Evolutionary conservation across 116 monocot species (phyloP), one percentile per base, ranked within the genome.

Genomic region (Trichopus zeylanicus): DNA sequence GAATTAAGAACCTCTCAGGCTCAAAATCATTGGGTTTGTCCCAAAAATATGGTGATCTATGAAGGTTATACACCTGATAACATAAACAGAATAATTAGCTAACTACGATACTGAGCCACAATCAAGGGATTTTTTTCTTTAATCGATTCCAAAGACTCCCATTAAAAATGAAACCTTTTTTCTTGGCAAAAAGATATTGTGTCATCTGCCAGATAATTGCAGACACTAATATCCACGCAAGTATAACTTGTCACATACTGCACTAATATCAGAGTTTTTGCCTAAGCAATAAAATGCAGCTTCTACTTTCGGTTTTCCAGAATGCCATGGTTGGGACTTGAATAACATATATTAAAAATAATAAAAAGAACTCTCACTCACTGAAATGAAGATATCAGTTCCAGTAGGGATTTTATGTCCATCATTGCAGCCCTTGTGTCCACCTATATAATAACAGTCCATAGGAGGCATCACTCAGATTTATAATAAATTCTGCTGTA

Each of bases 371-470:
- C 3, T 16, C 3, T 46, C 33, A 87, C 88, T 85, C 35, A 99
- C 99, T n/a, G 92, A 99, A 68, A 99, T 22, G 74, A 99, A 99
- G 49, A 99, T 78, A 67, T 99, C 99, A 21, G 92, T 92, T 47
- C 92, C 99, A 28, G 68, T 66, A 59, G 92, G 99, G 67, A 99
- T 82, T 62, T 69, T 63, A 78, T 82, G 86, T 76, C 92, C 99
- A 56, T 88, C 78, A 73, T 78, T 63, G 37, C 35, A 26, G 47
- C 92, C 92, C 7, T 78, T 85, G 72, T 88, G 79, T 73, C 99
- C 99, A 47, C 99, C 99, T 99, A 59, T 31, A 59, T 15, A 25
- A 29, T 3, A 67, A 4, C 2, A 64, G n/a, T 22, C 0, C 0
- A 38, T n/a, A 13, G 15, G 9, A n/a, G 42, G 8, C 18, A 42